Conservation (phyloP, 2,329 filamentous ascomycete genomes). For the Colletotrichum sp. region DNA sequence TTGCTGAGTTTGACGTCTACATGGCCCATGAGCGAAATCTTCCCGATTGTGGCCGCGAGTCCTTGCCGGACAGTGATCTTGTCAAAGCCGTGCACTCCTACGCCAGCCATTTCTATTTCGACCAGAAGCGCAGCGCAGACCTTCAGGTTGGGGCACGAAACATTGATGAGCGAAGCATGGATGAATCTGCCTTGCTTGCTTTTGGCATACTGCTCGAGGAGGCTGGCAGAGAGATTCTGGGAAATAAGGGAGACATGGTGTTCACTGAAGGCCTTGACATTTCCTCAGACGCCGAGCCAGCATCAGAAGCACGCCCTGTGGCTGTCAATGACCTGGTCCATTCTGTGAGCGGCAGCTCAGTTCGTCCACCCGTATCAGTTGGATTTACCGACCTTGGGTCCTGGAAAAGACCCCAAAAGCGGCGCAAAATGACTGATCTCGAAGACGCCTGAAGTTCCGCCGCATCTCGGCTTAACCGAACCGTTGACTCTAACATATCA, state of each 20-base stretch:
- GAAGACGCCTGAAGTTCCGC: not conserved
- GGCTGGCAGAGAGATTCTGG: constrained; percentile 63
- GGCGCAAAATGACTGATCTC: constrained; percentile 17
- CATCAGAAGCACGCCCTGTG: not conserved
- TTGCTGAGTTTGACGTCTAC: constrained; percentile 74
- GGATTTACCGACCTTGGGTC: constrained; percentile 10
- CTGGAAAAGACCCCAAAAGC: constrained; percentile 16
- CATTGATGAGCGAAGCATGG: constrained; percentile 66
- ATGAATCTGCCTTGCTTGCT: constrained; percentile 78
- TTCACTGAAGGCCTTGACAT: constrained; percentile 64
- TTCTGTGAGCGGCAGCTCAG: not conserved
- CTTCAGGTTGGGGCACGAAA: constrained; percentile 27
- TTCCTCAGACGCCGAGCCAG: not conserved
- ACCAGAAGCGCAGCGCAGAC: constrained; percentile 16
- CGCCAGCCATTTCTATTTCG: constrained; percentile 67
- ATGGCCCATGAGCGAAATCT: constrained; percentile 64
- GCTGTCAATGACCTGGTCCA: not conserved
- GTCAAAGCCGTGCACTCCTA: constrained; percentile 73
- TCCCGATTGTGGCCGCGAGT: constrained; percentile 44
- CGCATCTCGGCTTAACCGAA: not conserved
- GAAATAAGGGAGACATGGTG: constrained; percentile 69
- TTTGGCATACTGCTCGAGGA: constrained; percentile 80
- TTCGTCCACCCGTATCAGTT: not conserved
- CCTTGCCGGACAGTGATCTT: constrained; percentile 71
- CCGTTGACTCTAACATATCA: not conserved